Base-by-base conservation (phyloP, 2,329 filamentous ascomycete genomes). In the Scytalidium lignicola region DNA sequence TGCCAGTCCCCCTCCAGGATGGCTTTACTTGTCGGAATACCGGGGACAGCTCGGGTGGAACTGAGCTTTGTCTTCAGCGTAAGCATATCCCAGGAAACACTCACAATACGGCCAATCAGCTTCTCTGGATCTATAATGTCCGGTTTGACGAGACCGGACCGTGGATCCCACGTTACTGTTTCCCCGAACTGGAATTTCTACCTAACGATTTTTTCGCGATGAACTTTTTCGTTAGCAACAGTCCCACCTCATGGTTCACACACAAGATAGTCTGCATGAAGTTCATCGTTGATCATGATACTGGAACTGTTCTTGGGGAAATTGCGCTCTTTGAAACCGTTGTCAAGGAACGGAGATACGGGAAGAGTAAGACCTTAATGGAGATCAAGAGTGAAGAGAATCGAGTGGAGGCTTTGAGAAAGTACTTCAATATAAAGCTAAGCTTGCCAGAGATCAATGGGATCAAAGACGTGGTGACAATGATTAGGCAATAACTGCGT, bases 111-210 rank as follows among this genome's bases (percentile, higher is more conserved):
- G 32, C 68, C 70, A 49, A 47, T 18, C 63, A 67, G 40, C 75
- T 74, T 51, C 62, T 78, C 44, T 86, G 82, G 83, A 71, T 83
- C 47, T 83, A 82, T 59, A 85, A 64, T 75, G 78, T 55, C 71
- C 76, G 39, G 71, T 75, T 51, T 65, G 67, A 4, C 42, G 61
- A 0, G 65, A 74, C 1, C 67, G 66, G 44, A 67, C 69, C 10
- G 2, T 90, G 83, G 79, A 66, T 72, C 15, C 69, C 76, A 2
- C 75, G 72, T 9, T 55, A 87, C 64, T 79, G 75, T 54, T 90
- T 89, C 62, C 74, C 76, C 12, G 78, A 84, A 53, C 70, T 75
- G 15, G 83, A 86, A 63, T 86, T 84, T 63, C 62, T 79, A 21
- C 75, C 74, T 5, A 63, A 70, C 40, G 83, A 87, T 62, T 86